phyloP scores from a whole-genome alignment of 1,284 basidiomycete genomes.

The Ustilago sp. region DNA sequence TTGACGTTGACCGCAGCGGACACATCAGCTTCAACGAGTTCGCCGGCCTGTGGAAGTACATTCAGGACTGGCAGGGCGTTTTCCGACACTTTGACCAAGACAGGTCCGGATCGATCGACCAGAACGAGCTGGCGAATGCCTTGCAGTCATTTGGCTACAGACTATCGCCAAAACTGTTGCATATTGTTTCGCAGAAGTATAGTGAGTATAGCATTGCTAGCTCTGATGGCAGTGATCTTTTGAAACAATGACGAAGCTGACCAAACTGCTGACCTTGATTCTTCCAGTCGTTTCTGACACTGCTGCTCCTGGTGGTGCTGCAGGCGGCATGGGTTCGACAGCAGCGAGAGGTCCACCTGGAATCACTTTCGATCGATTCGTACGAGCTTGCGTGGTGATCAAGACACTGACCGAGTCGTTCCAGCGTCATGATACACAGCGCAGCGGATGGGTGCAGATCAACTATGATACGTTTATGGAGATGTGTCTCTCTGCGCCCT shows the following conservation, averaged over 20 bases:
- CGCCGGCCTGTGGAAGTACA: slow-evolving; percentile 60
- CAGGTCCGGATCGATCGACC: slow-evolving; percentile 55
- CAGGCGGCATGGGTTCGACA: slow-evolving; percentile 40
- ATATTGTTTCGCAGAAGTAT: slow-evolving; percentile 58
- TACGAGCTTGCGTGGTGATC: slow-evolving; percentile 58
- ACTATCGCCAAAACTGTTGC: slow-evolving; percentile 54
- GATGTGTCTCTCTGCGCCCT: slow-evolving; percentile 56
- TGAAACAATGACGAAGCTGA: slow-evolving; percentile 8
- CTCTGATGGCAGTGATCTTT: neutral
- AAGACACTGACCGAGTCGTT: slow-evolving; percentile 62
- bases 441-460: slow-evolving; percentile 50
- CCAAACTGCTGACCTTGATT: slow-evolving; percentile 24
- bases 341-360: slow-evolving; percentile 19
- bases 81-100: slow-evolving; percentile 62
- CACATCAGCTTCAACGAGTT: slow-evolving; percentile 65
- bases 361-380: slow-evolving; percentile 60
- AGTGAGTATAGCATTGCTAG: slow-evolving; percentile 44
- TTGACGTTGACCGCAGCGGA: slow-evolving; percentile 60
- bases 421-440: slow-evolving; percentile 50
- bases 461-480: slow-evolving; percentile 58
- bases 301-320: slow-evolving; percentile 12
- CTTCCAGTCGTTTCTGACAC: slow-evolving; percentile 28
- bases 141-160: slow-evolving; percentile 60
- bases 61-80: slow-evolving; percentile 63
- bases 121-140: slow-evolving; percentile 54